Percentiles rank a stretch among this genome's conserved stretches.
These are phyloP conservation scores for Astrothelium subdiscretum DNA, from an alignment of 495 filamentous ascomycete species.

Conservation along the genomic window DNA sequence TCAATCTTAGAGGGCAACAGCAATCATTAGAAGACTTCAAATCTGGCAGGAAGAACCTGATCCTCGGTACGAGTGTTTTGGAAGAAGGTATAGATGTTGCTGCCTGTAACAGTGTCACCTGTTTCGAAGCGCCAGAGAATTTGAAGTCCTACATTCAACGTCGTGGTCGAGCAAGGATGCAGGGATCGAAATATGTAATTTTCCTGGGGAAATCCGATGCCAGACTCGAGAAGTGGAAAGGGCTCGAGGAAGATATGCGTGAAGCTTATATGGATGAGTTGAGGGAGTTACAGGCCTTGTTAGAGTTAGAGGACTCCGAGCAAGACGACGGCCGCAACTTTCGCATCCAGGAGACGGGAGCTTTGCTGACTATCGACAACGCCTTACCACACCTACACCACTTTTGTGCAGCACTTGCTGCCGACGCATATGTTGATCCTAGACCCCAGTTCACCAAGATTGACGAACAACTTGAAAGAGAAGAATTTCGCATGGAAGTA, in stretches of 20 bases:
- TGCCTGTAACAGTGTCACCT: conserved; percentile 77
- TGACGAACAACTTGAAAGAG: conserved; percentile 15
- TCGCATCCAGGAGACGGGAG: conserved; percentile 45
- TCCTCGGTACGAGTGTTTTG: conserved; percentile 73
- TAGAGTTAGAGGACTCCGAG: conserved; percentile 40
- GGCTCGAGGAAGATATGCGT: conserved; percentile 64
- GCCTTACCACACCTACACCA: conserved; percentile 67
- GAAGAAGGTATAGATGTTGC: conserved; percentile 91
- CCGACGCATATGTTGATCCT: conserved; percentile 41
- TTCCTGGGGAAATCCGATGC: conserved; percentile 39
- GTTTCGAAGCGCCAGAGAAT: conserved; percentile 63
- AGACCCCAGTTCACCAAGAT: conserved; percentile 38
- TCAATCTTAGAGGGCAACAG: conserved; percentile 41
- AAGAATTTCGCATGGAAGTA: conserved; percentile 43
- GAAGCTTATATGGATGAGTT: conserved; percentile 59
- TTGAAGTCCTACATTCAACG: conserved; percentile 84
- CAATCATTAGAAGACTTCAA: conserved; percentile 58
- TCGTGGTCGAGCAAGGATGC: conserved; percentile 67
- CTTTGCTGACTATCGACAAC: conserved; percentile 59
- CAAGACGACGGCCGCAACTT: conserved; percentile 37
- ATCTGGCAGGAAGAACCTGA: conserved; percentile 56
- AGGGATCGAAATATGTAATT: conserved; percentile 58
- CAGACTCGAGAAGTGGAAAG: conserved; percentile 41
- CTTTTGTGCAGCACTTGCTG: conserved; percentile 59
- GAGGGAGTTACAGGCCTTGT: conserved; percentile 37